Evolutionary conservation across 306 rosid genomes (phyloP).

Genomic region (Lathyrus aphaca): DNA sequence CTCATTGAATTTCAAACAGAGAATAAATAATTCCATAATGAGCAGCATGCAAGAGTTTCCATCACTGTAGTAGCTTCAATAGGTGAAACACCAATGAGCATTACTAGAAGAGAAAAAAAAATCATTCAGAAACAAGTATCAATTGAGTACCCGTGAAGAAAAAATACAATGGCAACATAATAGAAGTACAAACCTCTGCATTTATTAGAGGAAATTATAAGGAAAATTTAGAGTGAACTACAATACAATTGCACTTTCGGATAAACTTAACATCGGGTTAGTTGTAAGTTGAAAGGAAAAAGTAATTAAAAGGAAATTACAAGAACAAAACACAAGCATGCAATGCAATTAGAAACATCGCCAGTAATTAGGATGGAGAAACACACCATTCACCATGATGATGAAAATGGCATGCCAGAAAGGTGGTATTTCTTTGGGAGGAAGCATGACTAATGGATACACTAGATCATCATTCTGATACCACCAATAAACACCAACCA

Average conservation of each 20-base stretch:
- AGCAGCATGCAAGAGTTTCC: conserved; percentile 5
- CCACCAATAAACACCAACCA: conserved; percentile 95
- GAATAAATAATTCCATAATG: conserved; percentile 21
- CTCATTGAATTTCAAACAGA: conserved; percentile 13
- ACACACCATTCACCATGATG: conserved; percentile 89
- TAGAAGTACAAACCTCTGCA: not conserved
- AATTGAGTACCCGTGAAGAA: not conserved
- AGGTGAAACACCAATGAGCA: not conserved
- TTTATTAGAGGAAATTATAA: not conserved
- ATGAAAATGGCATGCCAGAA: conserved; percentile 96
- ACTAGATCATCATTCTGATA: conserved; percentile 86
- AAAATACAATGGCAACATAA: not conserved
- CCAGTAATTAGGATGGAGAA: conserved; percentile 14
- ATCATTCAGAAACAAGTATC: conserved; percentile 3
- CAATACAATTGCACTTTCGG: not conserved
- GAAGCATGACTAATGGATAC: conserved; percentile 87
- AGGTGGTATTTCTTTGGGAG: conserved; percentile 89
- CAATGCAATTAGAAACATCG: conserved; percentile 13
- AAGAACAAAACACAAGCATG: conserved; percentile 15
- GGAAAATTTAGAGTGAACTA: not conserved
- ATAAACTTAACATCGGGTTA: conserved; percentile 1
- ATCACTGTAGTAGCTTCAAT: conserved; percentile 4
- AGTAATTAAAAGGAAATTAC: conserved; percentile 10
- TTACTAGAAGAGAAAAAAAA: not conserved
- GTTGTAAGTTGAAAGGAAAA: conserved; percentile 9